phyloP scores from a whole-genome alignment of 1,139 yeast genomes.

The Komagataea norvegica region DNA sequence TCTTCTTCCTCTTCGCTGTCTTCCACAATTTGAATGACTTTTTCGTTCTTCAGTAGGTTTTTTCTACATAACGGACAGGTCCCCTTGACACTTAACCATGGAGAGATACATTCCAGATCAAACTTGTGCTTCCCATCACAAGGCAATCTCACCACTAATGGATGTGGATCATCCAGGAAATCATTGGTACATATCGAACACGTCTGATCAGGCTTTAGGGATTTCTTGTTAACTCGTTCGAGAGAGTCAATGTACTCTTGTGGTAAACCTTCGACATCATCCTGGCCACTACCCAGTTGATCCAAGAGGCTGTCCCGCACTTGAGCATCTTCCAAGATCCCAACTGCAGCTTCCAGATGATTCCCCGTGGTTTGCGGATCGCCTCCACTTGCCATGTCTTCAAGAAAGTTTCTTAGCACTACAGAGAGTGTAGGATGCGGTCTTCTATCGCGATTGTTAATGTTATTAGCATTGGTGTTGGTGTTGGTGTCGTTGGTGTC shows the following conservation, averaged over 20 bases:
- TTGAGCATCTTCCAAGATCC: conserved; percentile 17
- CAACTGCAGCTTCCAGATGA: conserved; percentile 23
- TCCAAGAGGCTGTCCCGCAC: conserved; percentile 20
- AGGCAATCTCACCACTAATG: conserved; percentile 76
- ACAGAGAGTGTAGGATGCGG: conserved; percentile 19
- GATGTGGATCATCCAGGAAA: conserved; percentile 69
- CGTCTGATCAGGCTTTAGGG: conserved; percentile 48
- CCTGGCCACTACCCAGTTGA: conserved; percentile 23
- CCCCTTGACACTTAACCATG: conserved; percentile 76
- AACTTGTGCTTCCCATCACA: conserved; percentile 65
- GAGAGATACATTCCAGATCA: conserved; percentile 86
- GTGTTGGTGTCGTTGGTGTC: conserved; percentile 1
- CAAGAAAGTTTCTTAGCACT: conserved; percentile 16
- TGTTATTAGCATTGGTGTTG: neutral
- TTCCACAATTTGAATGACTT: conserved; percentile 34
- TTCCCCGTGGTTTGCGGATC: conserved; percentile 16
- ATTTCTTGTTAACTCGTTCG: conserved; percentile 57
- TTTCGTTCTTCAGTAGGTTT: conserved; percentile 52
- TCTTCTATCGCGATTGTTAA: conserved; percentile 3
- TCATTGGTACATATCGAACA: conserved; percentile 84
- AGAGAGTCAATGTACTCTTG: conserved; percentile 69
- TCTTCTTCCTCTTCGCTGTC: conserved; percentile 67
- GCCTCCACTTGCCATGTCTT: conserved; percentile 5
- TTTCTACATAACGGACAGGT: conserved; percentile 89
- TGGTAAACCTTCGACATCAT: conserved; percentile 50